These are phyloP conservation scores for Plasmodiophora brassicae DNA, from an alignment of 208 protist species.

Conservation along the genomic window DNA sequence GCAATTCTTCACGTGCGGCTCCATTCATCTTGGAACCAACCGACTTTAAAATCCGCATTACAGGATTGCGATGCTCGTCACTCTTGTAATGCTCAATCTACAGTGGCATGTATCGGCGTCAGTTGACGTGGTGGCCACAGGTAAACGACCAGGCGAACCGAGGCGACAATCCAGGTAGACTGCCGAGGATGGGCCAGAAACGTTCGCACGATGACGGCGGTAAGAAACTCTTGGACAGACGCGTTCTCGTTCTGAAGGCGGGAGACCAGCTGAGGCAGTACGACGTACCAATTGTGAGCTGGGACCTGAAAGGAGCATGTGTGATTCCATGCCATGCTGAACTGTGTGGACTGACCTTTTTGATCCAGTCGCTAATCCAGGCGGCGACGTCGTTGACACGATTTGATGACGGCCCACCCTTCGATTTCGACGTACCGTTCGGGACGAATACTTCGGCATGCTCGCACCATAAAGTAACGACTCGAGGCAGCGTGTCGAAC, in stretches of 20 bases:
- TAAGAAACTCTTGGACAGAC: neutral
- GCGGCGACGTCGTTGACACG: neutral
- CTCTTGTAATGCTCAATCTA: neutral
- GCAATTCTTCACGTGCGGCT: neutral
- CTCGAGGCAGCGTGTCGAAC: neutral
- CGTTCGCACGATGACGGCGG: neutral
- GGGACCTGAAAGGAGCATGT: neutral
- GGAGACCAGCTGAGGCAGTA: neutral
- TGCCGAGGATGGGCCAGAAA: neutral
- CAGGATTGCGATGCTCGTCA: neutral
- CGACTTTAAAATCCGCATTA: neutral
- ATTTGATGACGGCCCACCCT: neutral
- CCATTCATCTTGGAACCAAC: neutral
- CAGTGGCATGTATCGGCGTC: no score
- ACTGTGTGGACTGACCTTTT: no score
- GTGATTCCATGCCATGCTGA: no score
- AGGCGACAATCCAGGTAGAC: neutral
- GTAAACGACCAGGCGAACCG: no score
- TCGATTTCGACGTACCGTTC: neutral
- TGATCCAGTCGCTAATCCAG: neutral
- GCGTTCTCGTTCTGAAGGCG: neutral
- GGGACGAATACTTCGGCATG: neutral
- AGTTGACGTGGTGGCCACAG: no score
- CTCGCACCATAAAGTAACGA: neutral
- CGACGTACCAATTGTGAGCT: slow-evolving; percentile 9